Evolutionary conservation across 1,284 basidiomycete species (phyloP), one percentile per base, ranked within the genome.

Genomic region (Vanrija pseudolonga): DNA sequence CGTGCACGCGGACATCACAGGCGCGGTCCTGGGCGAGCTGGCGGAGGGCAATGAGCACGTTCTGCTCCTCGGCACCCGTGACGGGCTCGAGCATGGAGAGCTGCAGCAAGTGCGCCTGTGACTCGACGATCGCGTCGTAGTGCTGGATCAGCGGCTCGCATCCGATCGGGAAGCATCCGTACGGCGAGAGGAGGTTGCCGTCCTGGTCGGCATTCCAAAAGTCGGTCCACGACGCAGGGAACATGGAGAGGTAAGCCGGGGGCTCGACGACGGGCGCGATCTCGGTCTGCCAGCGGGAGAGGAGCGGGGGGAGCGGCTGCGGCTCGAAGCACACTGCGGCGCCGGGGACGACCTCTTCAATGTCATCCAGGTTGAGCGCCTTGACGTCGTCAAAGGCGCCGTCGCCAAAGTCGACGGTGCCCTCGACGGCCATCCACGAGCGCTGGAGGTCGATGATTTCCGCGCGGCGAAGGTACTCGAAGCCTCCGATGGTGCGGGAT

Each of bases 141-240:
- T 45, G 46, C 12, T 24, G 24, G 2, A 41, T 45, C 18, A 36
- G 23, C 20, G 51, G 50, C 26, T 56, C 47, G 6, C 18, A 40
- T 2, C 55, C 46, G n/a, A 56, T 23, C 17, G 55, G 55, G 45
- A 49, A 56, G 43, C 55, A 56, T 32, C 55, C 55, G 15, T 19
- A 19, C 11, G 38, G 17, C 6, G 42, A 32, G 0, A 49, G 43
- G 4, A 18, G 19, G 1, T 14, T 23, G n/a, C 53, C 53, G 19
- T 54, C 53, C 7, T 38, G 36, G 15, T 45, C 47, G n/a, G 37
- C 15, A 8, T 44, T 42, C 53, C 53, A 54, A 19, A 56, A 49
- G 50, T 39, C 43, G 28, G 19, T 36, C 15, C 36, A 4, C 17
- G 4, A 24, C 15, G 17, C 23, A 23, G 41, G 45, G 41, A 43